These are phyloP conservation scores for Alternaria conjuncta DNA, from an alignment of 2,329 filamentous ascomycete genomes.

Conservation along the genomic window DNA sequence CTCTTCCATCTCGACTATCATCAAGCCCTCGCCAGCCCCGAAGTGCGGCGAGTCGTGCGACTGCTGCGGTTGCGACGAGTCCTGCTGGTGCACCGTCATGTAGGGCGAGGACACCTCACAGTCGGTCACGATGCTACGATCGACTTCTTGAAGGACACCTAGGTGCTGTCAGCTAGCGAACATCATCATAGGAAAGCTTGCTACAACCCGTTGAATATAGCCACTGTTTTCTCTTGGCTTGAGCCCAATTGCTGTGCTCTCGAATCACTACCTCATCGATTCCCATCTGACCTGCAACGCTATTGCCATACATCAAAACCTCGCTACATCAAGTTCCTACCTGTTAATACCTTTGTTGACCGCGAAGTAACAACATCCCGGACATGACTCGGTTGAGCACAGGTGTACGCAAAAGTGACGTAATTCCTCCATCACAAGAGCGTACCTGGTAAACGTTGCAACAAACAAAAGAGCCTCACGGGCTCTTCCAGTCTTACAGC, in stretches of 20 bases:
- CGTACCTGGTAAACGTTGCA: background rate
- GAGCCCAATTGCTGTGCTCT: background rate
- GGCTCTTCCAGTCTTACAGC: background rate
- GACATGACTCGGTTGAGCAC: background rate
- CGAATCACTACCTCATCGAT: background rate
- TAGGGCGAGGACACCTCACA: background rate
- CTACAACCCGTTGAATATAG: background rate
- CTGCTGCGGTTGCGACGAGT: conserved; percentile 49
- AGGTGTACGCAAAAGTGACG: conserved; percentile 16
- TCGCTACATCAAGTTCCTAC: background rate
- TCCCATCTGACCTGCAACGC: background rate
- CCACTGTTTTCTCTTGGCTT: background rate
- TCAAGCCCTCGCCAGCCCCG: conserved; percentile 46
- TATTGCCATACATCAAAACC: background rate
- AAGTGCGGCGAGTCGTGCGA: conserved; percentile 46
- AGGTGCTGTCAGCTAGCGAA: background rate
- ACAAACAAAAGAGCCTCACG: background rate
- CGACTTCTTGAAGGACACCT: background rate
- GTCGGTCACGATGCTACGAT: background rate
- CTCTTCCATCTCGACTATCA: conserved; percentile 45
- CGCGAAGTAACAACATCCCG: background rate
- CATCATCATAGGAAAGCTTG: background rate
- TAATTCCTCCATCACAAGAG: conserved; percentile 9
- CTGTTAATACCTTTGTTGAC: background rate
- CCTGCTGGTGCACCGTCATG: conserved; percentile 29